Base-by-base conservation (phyloP, 139 green algal species). In the Tetradesmus obliquus region DNA sequence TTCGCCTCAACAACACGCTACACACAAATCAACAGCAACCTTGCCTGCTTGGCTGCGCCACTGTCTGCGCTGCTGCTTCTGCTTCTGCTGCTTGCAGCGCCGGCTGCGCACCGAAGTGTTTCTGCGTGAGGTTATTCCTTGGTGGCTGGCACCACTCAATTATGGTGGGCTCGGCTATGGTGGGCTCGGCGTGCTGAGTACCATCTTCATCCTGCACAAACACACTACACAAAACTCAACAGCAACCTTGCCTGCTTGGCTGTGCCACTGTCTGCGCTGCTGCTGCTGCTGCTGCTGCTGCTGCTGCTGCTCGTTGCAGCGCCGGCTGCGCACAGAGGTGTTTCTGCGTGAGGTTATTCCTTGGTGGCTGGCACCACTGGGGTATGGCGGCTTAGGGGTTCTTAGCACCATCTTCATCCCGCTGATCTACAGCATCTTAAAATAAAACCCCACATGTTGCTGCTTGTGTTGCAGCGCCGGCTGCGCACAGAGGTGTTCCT, bases 401-500 rank as follows among this genome's bases (percentile, higher is more conserved):
- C 15, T 89, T 12, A 66, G 24, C 45, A 89, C 85, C 32, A 89
- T 89, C 84, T 89, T 76, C 53, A 92, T 79, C 66, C 55, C 76
- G 45, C 32, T 76, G 66, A 15, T 19, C 17, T 76, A 19, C 2
- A 76, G 66, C 66, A 76, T 76, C 2, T 76, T 8, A 15, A 76
- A n/a, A 76, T 76, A 19, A 15, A 8, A 5, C 15, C 19, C 15
- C 66, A 3, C 66, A 76, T 66, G 53, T 7, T 66, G 15, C 20
- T 45, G 3, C 53, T 69, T 55, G 17, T 87, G 15, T 10, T 32
- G 82, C 88, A 92, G 79, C 55, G 69, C 19, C 55, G 55, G 2
- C 83, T 93, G 62, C 93, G 93, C 66, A 90, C 88, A 9, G 45
- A 57, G n/a, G 88, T 95, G 10, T 95, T 95, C 86, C 9, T 93